Base-by-base conservation (phyloP, 2,329 filamentous ascomycete genomes). In the Dryadomyces sulphureus region DNA sequence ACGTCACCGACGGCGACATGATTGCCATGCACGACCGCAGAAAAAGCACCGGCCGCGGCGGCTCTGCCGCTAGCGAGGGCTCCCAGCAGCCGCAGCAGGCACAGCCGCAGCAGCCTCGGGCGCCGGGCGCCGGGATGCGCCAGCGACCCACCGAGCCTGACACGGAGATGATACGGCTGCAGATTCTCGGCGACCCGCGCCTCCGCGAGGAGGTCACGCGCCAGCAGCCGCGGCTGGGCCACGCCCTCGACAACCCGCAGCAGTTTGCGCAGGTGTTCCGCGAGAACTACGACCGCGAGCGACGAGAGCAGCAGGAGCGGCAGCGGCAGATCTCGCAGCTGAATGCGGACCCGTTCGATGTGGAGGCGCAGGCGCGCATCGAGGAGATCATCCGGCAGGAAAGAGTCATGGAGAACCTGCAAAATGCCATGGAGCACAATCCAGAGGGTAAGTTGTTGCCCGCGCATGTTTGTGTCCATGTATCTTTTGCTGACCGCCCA, bases 311-410 rank as follows among this genome's bases (percentile, higher is more conserved):
- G 50, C 72, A 74, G 24, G 81, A 89, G 60, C 82, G 90, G 49
- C 79, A 89, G 60, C 79, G 84, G 45, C 80, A 90, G 60, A 89
- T 95, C 55, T 80, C 81, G 50, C 73, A 84, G 57, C 70, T 96
- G 50, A 95, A 96, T 60, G 83, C 88, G 9, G 92, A 98, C 57
- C 89, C 90, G 1, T 95, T 96, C 65, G 90, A 98, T 59, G 68
- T 87, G 22, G 89, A 95, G 53, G 86, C 89, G 8, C 92, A 98
- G 65, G 74, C 74, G 41, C 86, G 82, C 65, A 98, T 98, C 51
- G 90, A 92, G 59, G 92, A 98, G 65, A 93, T 96, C 64, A 98
- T 98, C 59, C 81, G 92, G 46, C 85, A 95, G 64, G 85, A 96
- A 65, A 75, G 82, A 16, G 90, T 98, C 40, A 88, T 90, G 63